These are phyloP conservation scores for Ustilago loliicola DNA, from an alignment of 1,284 basidiomycete genomes.

Conservation along the genomic window DNA sequence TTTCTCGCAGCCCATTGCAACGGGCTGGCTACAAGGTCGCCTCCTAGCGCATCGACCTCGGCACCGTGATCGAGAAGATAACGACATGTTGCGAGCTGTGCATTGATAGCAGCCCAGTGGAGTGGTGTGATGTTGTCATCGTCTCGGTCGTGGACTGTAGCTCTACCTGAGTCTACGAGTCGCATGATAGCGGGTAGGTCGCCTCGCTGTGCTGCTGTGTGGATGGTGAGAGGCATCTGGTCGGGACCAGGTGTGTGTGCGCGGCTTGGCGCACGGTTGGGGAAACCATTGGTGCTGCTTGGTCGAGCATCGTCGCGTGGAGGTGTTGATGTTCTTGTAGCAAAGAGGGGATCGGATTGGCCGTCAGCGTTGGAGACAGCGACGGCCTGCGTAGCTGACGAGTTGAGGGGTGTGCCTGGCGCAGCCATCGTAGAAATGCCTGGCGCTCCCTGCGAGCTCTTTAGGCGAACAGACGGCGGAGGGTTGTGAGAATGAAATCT, in stretches of 20 bases:
- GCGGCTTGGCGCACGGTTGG: conserved; percentile 23
- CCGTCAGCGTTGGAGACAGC: conserved; percentile 17
- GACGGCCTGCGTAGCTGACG: conserved; percentile 28
- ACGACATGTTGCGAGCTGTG: conserved; percentile 74
- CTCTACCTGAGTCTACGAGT: conserved; percentile 80
- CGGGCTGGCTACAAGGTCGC: conserved; percentile 94
- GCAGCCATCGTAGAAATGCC: conserved; percentile 36
- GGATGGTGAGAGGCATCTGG: conserved; percentile 75
- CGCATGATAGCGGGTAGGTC: conserved; percentile 79
- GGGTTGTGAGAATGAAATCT: neutral
- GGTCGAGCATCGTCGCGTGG: conserved; percentile 13
- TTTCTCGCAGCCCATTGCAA: conserved; percentile 97
- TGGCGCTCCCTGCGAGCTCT: neutral
- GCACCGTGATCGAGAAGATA: conserved; percentile 88
- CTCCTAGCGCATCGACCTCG: conserved; percentile 91
- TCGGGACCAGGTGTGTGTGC: conserved; percentile 46
- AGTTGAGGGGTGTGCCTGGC: conserved; percentile 33
- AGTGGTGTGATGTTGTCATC: conserved; percentile 91
- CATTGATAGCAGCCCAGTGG: conserved; percentile 97
- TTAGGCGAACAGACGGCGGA: no score
- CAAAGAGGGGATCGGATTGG: conserved; percentile 28
- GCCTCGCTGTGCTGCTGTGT: conserved; percentile 88
- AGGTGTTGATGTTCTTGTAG: conserved; percentile 8
- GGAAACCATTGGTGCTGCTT: neutral
- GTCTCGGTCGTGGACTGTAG: conserved; percentile 84